Evolutionary conservation across 208 protist genomes (phyloP).

Genomic region (Trichomonas vaginalis): DNA sequence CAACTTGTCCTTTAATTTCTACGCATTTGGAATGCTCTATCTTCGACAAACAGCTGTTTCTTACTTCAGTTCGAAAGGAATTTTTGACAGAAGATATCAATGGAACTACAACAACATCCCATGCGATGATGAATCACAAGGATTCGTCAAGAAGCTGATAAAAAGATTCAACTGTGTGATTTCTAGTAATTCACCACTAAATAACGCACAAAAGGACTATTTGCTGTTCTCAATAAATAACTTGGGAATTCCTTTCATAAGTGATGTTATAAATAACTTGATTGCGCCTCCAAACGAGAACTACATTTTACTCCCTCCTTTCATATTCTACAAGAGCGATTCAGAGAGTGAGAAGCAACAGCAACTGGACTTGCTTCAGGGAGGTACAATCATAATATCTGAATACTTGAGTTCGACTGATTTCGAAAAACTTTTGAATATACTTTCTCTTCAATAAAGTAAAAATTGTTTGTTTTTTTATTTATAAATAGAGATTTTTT

Average conservation of each 20-base stretch:
- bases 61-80: background rate
- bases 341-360: background rate
- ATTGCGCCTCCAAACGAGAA: background rate
- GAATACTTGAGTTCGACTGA: background rate
- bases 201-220: background rate
- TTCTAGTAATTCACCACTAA: background rate
- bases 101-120: background rate
- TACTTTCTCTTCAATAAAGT: background rate
- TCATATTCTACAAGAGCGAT: background rate
- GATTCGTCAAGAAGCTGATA: background rate
- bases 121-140: background rate
- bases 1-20: background rate
- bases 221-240: background rate
- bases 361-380: background rate
- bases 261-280: background rate
- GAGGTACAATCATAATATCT: background rate
- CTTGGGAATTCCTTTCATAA: background rate
- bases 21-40: background rate
- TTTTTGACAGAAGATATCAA: background rate
- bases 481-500: no score
- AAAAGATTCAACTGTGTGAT: background rate
- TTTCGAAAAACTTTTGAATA: background rate
- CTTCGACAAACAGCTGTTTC: background rate
- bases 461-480: background rate
- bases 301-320: background rate